phyloP scores from a whole-genome alignment of 139 green algal species.

The Chlorella vulgaris region DNA sequence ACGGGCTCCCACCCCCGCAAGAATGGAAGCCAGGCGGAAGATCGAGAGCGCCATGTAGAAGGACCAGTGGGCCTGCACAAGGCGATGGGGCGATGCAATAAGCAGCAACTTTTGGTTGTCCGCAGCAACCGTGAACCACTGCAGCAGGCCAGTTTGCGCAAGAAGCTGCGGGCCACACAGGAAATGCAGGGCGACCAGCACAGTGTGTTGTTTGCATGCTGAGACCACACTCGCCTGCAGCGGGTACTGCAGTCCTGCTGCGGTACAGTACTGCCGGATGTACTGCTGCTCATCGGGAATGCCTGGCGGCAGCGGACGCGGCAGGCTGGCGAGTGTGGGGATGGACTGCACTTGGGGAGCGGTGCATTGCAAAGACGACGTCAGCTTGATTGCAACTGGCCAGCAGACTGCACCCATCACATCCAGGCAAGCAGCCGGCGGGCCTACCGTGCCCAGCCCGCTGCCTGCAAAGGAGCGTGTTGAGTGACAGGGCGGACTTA shows the following conservation, averaged over 20 bases:
- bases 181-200: too few relatives aligned
- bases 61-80: conserved; percentile 60
- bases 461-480: too few relatives aligned
- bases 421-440: not conserved
- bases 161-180: too few relatives aligned
- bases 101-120: not conserved
- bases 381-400: too few relatives aligned
- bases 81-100: too few relatives aligned
- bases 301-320: conserved; percentile 60
- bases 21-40: conserved; percentile 92
- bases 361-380: too few relatives aligned
- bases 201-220: too few relatives aligned
- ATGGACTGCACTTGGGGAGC: not conserved
- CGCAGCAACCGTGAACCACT: not conserved
- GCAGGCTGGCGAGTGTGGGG: conserved; percentile 26
- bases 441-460: too few relatives aligned
- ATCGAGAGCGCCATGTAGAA: conserved; percentile 94
- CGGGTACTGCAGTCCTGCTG: conserved; percentile 48
- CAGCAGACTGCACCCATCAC: not conserved
- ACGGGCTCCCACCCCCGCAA: conserved; percentile 85
- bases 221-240: conserved; percentile 43
- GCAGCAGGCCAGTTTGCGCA: too few relatives aligned
- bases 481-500: too few relatives aligned
- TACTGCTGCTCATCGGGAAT: conserved; percentile 83
- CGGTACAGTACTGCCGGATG: conserved; percentile 76